Conservation (phyloP, 2,329 filamentous ascomycete genomes). For the Diaporthe helianthi region DNA sequence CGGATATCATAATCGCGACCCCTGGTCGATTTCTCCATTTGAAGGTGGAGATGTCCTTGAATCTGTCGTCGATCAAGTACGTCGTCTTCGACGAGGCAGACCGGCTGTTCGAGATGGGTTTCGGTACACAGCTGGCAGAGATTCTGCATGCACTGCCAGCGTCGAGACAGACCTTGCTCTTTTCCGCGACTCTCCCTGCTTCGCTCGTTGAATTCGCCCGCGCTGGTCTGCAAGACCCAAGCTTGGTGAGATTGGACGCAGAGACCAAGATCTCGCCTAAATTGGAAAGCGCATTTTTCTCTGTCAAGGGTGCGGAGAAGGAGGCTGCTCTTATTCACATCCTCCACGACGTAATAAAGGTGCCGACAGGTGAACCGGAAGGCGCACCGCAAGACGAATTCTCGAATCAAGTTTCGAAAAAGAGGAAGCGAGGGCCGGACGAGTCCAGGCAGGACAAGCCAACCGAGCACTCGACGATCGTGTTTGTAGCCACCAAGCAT, state of each 20-base stretch:
- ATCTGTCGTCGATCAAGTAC: constrained; percentile 90
- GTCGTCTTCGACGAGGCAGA: constrained; percentile 98
- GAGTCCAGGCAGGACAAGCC: constrained; percentile 70
- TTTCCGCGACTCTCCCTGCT: constrained; percentile 93
- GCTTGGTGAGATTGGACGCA: constrained; percentile 86
- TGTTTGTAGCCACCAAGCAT: constrained; percentile 95
- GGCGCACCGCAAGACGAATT: constrained; percentile 55
- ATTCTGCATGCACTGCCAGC: constrained; percentile 88
- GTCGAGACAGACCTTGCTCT: constrained; percentile 87
- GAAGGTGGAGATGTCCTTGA: constrained; percentile 94
- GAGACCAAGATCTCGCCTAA: constrained; percentile 97
- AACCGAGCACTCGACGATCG: constrained; percentile 89
- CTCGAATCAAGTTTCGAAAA: constrained; percentile 61
- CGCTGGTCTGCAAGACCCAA: constrained; percentile 91
- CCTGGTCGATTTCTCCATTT: constrained; percentile 95
- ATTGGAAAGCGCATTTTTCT: constrained; percentile 94
- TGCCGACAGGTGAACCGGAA: constrained; percentile 74
- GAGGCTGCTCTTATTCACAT: constrained; percentile 91
- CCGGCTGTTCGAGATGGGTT: constrained; percentile 97
- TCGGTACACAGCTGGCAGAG: constrained; percentile 89
- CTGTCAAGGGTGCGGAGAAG: constrained; percentile 90
- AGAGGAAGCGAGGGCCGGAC: constrained; percentile 72
- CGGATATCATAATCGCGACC: constrained; percentile 96
- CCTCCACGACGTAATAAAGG: constrained; percentile 89
- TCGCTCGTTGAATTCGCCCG: constrained; percentile 95